A percentile compares a stretch with the other conserved stretches of the same genome.
Evolutionary conservation across 2,329 filamentous ascomycete species (phyloP).

Genomic region (Rhexocercosporidium sp.): DNA sequence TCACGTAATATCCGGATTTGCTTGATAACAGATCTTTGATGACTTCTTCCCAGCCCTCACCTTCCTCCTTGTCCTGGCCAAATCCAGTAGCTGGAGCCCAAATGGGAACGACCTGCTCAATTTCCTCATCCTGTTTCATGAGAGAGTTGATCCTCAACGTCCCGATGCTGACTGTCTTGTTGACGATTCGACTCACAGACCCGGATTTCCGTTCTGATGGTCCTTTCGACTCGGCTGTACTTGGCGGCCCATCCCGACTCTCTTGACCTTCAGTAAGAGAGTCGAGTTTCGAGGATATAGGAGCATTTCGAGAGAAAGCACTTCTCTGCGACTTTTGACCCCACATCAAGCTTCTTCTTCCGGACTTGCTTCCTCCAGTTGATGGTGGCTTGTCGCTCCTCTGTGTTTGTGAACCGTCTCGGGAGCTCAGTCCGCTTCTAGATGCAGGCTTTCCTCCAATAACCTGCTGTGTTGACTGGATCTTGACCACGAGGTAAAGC

Average conservation of each 20-base stretch:
- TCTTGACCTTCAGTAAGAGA: conserved; percentile 46
- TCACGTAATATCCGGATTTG: conserved; percentile 74
- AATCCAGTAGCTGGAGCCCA: conserved; percentile 70
- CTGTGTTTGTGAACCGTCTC: conserved; percentile 31
- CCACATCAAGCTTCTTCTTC: conserved; percentile 73
- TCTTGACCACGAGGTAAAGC: conserved; percentile 82
- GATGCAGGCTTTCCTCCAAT: conserved; percentile 36
- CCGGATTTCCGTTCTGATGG: conserved; percentile 38
- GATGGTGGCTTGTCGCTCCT: conserved; percentile 50
- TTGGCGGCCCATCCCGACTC: conserved; percentile 50
- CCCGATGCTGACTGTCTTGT: conserved; percentile 77
- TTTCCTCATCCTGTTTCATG: conserved; percentile 72
- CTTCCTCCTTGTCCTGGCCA: conserved; percentile 61
- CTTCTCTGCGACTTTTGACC: conserved; percentile 62
- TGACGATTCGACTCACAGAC: conserved; percentile 55
- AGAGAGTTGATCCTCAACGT: conserved; percentile 77
- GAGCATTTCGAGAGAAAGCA: conserved; percentile 56
- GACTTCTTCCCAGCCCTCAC: conserved; percentile 74
- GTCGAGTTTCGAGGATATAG: conserved; percentile 54
- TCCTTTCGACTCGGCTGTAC: conserved; percentile 59
- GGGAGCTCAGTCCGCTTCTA: conserved; percentile 33
- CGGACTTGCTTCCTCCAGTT: conserved; percentile 56
- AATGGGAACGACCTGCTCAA: conserved; percentile 77
- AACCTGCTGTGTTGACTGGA: conserved; percentile 49
- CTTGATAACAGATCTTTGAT: conserved; percentile 77